phyloP scores from a whole-genome alignment of 768 basidiomycete species.

The Hypholoma fasciculare region DNA sequence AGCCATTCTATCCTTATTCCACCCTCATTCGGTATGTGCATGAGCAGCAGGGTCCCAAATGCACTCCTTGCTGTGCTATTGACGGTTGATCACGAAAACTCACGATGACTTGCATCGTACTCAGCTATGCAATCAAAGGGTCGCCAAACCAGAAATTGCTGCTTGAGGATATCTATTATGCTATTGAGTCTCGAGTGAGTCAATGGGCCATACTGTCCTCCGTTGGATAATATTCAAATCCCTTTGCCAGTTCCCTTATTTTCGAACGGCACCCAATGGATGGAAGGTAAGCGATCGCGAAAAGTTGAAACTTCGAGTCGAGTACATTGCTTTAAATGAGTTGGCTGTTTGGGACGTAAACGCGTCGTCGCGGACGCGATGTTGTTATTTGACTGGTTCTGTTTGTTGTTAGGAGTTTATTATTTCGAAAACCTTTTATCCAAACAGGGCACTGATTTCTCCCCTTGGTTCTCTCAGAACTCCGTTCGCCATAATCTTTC shows the following conservation, averaged over 20 bases:
- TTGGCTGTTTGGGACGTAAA: slow-evolving; percentile 11
- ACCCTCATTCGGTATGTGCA: slow-evolving; percentile 79
- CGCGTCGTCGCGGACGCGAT: slow-evolving; percentile 54
- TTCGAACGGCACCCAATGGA: slow-evolving; percentile 83
- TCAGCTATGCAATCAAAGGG: slow-evolving; percentile 88
- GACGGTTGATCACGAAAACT: slow-evolving; percentile 1
- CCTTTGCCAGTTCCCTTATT: slow-evolving; percentile 76
- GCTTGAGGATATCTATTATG: slow-evolving; percentile 90
- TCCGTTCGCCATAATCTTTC: slow-evolving; percentile 91
- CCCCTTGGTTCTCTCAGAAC: slow-evolving; percentile 50
- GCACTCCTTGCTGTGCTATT: no score
- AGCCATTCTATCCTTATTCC: slow-evolving; percentile 90
- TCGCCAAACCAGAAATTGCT: slow-evolving; percentile 85
- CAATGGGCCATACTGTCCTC: slow-evolving; percentile 1
- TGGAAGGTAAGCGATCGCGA: slow-evolving; percentile 71
- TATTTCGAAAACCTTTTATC: slow-evolving; percentile 29
- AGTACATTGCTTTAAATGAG: slow-evolving; percentile 12
- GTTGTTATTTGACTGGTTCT: slow-evolving; percentile 65
- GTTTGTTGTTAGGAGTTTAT: slow-evolving; percentile 52
- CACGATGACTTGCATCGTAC: slow-evolving; percentile 12
- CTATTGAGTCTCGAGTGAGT: slow-evolving; percentile 84
- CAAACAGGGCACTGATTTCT: slow-evolving; percentile 27
- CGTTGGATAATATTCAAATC: slow-evolving; percentile 11
- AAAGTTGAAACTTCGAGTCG: slow-evolving; percentile 16
- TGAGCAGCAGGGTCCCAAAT: not conserved